Evolutionary conservation across 176 grass and related monocot species (phyloP), one percentile per base, ranked within the genome.

Genomic region (Lolium rigidum): DNA sequence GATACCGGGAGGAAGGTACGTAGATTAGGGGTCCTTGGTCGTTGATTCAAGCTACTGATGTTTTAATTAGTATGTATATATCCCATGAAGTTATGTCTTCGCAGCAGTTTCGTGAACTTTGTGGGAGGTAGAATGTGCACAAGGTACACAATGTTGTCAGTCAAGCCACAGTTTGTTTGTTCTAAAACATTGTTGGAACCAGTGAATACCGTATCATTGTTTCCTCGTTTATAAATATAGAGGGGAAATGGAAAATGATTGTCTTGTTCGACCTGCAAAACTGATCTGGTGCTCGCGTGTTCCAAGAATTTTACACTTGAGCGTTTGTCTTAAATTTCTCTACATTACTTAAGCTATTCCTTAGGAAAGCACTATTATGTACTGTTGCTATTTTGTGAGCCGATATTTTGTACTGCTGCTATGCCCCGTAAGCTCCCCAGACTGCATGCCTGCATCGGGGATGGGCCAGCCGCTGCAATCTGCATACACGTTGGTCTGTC

Each of bases 1-100:
- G 87, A 86, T 91, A 83, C 72, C 75, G 80, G 60, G 90, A 91
- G 22, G 90, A 94, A 82, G 82, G 90, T 60, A 55, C 78, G 12
- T 92, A 92, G 77, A 22, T 76, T 78, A 39, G 62, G 43, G 26
- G 50, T 65, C 72, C 80, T 63, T 28, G 35, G 48, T 49, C 60
- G 14, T 86, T 56, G 13, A 70, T 22, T 25, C 3, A 66, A 12
- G 35, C 9, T n/a, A 44, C 56, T 82, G 64, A 65, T 88, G 73
- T 83, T 74, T 89, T 71, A 86, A 67, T 54, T 88, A 41, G 37
- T 62, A 78, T 51, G 79, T 44, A 77, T 6, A 28, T 65, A 84
- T 47, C 56, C 79, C 50, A 84, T 39, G 26, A 78, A 65, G 52
- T 39, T 72, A 66, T 87, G 69, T 74, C 6, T 76, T 43, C 18